Base-by-base conservation (phyloP, 2,329 filamentous ascomycete species). In the Aureobasidium sp. region DNA sequence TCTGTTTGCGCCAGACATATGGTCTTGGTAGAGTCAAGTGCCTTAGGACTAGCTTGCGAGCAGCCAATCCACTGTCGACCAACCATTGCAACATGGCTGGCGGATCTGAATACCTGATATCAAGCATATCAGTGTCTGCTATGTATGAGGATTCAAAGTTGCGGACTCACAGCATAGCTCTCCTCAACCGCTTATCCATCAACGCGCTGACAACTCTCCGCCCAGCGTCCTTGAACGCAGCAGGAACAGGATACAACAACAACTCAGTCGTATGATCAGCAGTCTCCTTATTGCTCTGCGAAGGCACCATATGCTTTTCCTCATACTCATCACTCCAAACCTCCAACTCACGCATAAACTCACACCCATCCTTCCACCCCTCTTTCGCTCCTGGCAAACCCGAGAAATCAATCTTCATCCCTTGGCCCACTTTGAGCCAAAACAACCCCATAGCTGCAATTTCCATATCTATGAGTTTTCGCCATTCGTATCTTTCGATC, bases 371-470 rank as follows among this genome's bases (percentile, higher is more conserved):
- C 5, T 70, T 68, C 66, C 78, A 83, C 0, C 76, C 77, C 0
- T 66, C 67, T 37, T 68, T 65, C 1, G 65, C 67, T 1, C 76
- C 79, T 0, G 76, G 76, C n/a, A 85, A 72, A 1, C 64, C 69
- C 2, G 74, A 72, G 52, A 77, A 83, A 3, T 74, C 73, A 61
- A 91, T 88, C 0, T 78, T 80, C 83, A 91, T 87, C 58, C 83
- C 82, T 66, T 90, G 85, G 15, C 88, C 88, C 16, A 90, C 74
- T 58, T 79, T 79, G 72, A 88, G 89, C 88, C 87, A 91, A 68
- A 88, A 84, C 0, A 83, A 85, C 16, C 83, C 85, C 16, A 62
- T 55, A 0, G 87, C 88, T 64, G 86, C 88, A 10, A 77, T 71
- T 72, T 92, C 89, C 73, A 91, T 78, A 0, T 86, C 82, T 16